Evolutionary conservation across 306 rosid genomes (phyloP), one percentile per base, ranked within the genome.

Genomic region (Pyrus communis): DNA sequence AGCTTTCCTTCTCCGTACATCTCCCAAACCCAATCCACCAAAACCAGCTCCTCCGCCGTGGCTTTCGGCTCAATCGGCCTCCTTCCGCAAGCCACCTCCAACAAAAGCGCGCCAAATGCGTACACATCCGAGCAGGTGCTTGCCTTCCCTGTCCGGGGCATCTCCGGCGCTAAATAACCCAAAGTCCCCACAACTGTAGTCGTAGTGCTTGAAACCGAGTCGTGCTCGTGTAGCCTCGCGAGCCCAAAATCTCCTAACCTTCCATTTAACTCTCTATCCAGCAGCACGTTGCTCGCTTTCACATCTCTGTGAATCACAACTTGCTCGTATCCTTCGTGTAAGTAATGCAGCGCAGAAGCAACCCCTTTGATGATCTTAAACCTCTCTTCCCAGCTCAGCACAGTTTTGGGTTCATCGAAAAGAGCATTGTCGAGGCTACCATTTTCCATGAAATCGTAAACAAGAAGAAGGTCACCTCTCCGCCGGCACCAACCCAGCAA

Each of bases 1-100:
- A 82, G 4, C 31, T 45, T 82, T 18, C 90, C 93, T 28, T 84
- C 89, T 52, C 67, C 81, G 82, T 75, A 89, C 64, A 58, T 86
- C 3, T 88, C 93, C 96, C 96, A 93, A 14, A 93, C 87, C 94
- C 91, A 89, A 70, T 93, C 98, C 57, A 91, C 90, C 86, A 93
- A 73, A 11, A 89, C 90, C 75, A 91, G 58, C 83, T 88, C 91
- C 59, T 86, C 93, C 3, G 83, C 85, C 69, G 46, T 40, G 3
- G 85, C 85, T 27, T 89, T 86, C 5, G 86, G 93, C 38, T 93
- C 95, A 76, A 93, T 88, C 14, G 96, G 98, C 61, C 96, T 85
- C 0, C 98, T 58, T 5, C 96, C 96, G 42, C 90, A 83, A 1
- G 73, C 95, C 54, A 91, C 93, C 76, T 93, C 98, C 1, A 93